Evolutionary conservation across 2,329 filamentous ascomycete genomes (phyloP), one percentile per base, ranked within the genome.

Genomic region (Acrocalymma vagum): DNA sequence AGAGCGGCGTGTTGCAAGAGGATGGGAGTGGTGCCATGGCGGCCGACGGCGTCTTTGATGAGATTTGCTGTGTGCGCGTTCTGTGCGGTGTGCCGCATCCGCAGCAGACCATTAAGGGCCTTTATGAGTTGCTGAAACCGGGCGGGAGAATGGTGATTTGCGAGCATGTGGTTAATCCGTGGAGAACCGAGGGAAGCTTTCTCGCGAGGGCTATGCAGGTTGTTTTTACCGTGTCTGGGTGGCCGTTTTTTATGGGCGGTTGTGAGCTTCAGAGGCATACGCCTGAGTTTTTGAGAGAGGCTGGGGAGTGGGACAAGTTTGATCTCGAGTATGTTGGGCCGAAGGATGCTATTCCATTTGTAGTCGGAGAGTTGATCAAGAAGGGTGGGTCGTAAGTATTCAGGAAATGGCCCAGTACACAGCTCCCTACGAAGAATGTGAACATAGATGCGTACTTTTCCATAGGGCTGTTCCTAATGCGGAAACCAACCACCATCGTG

Each of bases 101-200:
- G 15, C 67, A 75, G 31, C 62, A 70, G 33, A 78, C 77, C 3
- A 67, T 75, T 11, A 55, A 59, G 2, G 72, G 74, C 1, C 48
- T 83, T 24, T 81, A 82, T 55, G 53, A 53, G 0, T 54, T 83
- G 44, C 57, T 83, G 25, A 78, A 76, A 44, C 80, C 80, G 0
- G 80, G 81, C 2, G 81, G 81, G 0, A 65, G 78, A 38, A 60
- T 83, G 65, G 63, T 83, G 13, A 66, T 83, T 17, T 77, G 73
- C 35, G 81, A 83, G 60, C 81, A 84, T 65, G 75, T 81, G 9
- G 72, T 67, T 16, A 81, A 80, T 52, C 73, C 75, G 1, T 80
- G 76, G 74, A 58, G 62, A 34, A 70, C 63, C n/a, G 65, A 66
- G 28, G 78, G 77, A 5, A 75, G 71, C 23, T 9, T 76, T 9